A percentile compares a stretch with the other conserved stretches of the same genome.
Evolutionary conservation across 176 grass and related monocot species (phyloP).

Genomic region (Oryza glaberrima): DNA sequence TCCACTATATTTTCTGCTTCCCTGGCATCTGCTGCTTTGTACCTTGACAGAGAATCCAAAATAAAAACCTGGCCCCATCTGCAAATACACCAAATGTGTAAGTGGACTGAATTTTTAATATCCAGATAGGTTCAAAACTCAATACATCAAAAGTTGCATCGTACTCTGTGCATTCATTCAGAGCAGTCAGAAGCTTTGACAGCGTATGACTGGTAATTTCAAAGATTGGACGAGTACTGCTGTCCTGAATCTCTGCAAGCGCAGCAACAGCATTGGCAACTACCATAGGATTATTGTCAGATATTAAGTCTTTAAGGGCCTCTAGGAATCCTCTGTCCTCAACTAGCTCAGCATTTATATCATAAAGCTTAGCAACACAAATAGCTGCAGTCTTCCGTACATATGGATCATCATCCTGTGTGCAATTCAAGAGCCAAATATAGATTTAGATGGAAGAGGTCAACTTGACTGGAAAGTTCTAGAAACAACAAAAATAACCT

Average conservation of each 20-base stretch:
- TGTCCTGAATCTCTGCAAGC: slow-evolving; percentile 96
- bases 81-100: slow-evolving; percentile 39
- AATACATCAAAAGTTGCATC: slow-evolving; percentile 37
- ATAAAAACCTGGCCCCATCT: slow-evolving; percentile 99
- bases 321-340: slow-evolving; percentile 98
- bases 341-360: slow-evolving; percentile 97
- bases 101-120: background rate
- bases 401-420: slow-evolving; percentile 98
- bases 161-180: slow-evolving; percentile 99
- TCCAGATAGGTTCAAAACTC: slow-evolving; percentile 10
- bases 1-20: slow-evolving; percentile 96
- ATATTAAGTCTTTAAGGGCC: slow-evolving; percentile 92
- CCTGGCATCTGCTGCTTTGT: slow-evolving; percentile 83
- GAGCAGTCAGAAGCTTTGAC: slow-evolving; percentile 94
- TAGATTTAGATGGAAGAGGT: background rate
- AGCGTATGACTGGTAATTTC: slow-evolving; percentile 96
- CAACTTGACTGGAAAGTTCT: slow-evolving; percentile 21
- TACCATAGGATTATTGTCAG: slow-evolving; percentile 99
- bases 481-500: slow-evolving; percentile 49
- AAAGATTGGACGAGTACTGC: slow-evolving; percentile 75
- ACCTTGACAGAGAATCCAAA: slow-evolving; percentile 91
- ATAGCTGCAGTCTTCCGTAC: slow-evolving; percentile 98
- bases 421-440: slow-evolving; percentile 31
- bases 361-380: slow-evolving; percentile 98
- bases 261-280: slow-evolving; percentile 99